Conservation (phyloP, 768 basidiomycete genomes). For the Mycena capillaripes region DNA sequence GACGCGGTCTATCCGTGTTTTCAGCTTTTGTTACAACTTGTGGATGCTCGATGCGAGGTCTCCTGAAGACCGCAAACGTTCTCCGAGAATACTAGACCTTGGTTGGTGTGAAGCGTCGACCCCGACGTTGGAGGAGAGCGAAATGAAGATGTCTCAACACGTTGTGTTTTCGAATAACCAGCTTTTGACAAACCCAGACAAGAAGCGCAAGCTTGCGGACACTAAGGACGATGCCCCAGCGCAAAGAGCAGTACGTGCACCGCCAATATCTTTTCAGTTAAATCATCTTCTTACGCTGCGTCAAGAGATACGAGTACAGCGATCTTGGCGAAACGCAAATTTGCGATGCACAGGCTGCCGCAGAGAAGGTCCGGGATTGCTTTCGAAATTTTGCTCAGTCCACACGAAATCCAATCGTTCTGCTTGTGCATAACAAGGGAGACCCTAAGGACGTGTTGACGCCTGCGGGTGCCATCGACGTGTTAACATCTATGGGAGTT, state of each 20-base stretch:
- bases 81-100: slow-evolving; percentile 17
- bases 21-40: slow-evolving; percentile 24
- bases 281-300: background rate
- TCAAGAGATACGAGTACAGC: slow-evolving; percentile 5
- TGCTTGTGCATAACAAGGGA: slow-evolving; percentile 27
- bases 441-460: background rate
- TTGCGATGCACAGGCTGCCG: background rate
- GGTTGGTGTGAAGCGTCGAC: slow-evolving; percentile 23
- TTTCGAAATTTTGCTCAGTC: slow-evolving; percentile 1
- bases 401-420: background rate
- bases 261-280: background rate
- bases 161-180: background rate
- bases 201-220: background rate
- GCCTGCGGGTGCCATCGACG: background rate
- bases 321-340: background rate
- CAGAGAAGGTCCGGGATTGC: background rate
- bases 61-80: background rate
- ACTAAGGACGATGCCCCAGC: background rate
- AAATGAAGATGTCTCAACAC: background rate
- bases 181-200: background rate
- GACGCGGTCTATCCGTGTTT: slow-evolving; percentile 9
- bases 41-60: slow-evolving; percentile 8
- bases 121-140: background rate
- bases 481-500: background rate
- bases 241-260: background rate